Evolutionary conservation across 805 yeast species (phyloP).

Genomic region (Starmerella cellae): DNA sequence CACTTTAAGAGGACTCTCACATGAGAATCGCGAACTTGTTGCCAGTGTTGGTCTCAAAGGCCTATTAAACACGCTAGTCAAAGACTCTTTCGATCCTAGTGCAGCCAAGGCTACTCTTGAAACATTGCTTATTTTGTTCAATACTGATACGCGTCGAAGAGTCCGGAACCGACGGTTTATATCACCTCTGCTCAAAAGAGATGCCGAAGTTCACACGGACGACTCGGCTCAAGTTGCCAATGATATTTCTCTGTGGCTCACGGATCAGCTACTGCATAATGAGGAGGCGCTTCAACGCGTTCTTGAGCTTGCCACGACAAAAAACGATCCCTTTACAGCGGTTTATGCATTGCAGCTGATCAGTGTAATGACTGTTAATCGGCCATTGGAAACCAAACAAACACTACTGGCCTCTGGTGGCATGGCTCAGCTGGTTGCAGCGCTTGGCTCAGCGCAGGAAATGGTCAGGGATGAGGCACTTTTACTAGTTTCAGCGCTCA

Average conservation of each 20-base stretch:
- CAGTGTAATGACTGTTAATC: constrained; percentile 66
- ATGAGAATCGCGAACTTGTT: constrained; percentile 81
- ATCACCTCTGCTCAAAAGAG: constrained; percentile 20
- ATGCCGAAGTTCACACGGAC: constrained; percentile 42
- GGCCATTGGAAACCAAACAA: constrained; percentile 63
- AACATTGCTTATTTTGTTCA: constrained; percentile 67
- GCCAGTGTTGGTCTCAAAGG: constrained; percentile 76
- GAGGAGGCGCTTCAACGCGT: constrained; percentile 36
- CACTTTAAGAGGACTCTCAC: constrained; percentile 73
- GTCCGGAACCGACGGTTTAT: constrained; percentile 20
- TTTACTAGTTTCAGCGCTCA: constrained; percentile 68
- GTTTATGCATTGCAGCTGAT: constrained; percentile 73
- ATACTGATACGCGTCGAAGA: constrained; percentile 33
- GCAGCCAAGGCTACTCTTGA: constrained; percentile 71
- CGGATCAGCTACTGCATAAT: constrained; percentile 75
- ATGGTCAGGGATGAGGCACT: constrained; percentile 79
- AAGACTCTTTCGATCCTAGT: constrained; percentile 57
- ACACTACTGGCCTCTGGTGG: constrained; percentile 62
- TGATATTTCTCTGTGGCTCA: constrained; percentile 80
- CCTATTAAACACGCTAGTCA: constrained; percentile 48
- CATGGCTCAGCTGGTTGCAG: constrained; percentile 54
- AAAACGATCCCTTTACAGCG: constrained; percentile 58
- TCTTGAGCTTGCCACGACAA: constrained; percentile 36
- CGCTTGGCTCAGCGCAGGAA: constrained; percentile 54
- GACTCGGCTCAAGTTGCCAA: constrained; percentile 44